phyloP scores from a whole-genome alignment of 176 grass and related monocot genomes.

The Chloris gayana region DNA sequence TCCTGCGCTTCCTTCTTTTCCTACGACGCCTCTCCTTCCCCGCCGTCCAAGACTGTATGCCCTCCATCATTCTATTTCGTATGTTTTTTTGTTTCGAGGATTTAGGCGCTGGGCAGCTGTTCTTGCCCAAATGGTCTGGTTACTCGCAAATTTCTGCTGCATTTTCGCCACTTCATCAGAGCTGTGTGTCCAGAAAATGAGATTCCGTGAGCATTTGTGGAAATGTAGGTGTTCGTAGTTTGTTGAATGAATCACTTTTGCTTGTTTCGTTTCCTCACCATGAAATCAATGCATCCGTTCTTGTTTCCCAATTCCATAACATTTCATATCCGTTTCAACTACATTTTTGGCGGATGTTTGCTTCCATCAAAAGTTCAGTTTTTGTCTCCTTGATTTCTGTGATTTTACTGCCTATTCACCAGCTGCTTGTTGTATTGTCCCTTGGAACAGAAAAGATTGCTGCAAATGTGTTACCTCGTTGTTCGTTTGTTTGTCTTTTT shows the following conservation, averaged over 20 bases:
- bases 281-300: slow-evolving; percentile 20
- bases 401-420: background rate
- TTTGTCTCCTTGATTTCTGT: background rate
- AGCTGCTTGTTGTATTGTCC: background rate
- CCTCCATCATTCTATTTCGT: slow-evolving; percentile 20
- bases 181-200: background rate
- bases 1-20: slow-evolving; percentile 69
- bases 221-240: background rate
- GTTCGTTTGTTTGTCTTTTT: background rate
- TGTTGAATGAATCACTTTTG: background rate
- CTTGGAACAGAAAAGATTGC: slow-evolving; percentile 8
- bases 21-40: slow-evolving; percentile 41
- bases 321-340: background rate
- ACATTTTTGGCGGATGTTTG: background rate
- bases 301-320: background rate
- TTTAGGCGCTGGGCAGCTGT: background rate
- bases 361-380: slow-evolving; percentile 4
- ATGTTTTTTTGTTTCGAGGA: background rate
- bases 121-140: background rate
- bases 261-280: slow-evolving; percentile 1
- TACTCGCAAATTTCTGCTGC: background rate
- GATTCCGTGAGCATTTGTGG: background rate
- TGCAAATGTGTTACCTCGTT: background rate
- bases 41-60: slow-evolving; percentile 57
- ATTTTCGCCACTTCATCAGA: background rate